Conservation (phyloP, 805 yeast genomes). For the Teunomyces stri region DNA sequence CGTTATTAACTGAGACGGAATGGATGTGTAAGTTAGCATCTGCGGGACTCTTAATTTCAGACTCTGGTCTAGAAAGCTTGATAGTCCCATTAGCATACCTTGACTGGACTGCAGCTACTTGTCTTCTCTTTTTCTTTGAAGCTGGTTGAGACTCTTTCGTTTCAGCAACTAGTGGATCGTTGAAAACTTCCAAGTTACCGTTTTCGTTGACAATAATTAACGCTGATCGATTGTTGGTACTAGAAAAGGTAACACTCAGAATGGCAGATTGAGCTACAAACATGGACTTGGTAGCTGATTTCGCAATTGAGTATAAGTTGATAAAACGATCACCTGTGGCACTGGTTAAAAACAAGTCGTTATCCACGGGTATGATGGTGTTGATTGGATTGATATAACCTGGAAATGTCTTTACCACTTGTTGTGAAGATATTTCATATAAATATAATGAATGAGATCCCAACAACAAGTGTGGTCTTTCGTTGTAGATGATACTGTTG, state of each 20-base stretch:
- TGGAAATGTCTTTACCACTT: constrained; percentile 55
- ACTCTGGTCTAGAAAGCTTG: constrained; percentile 46
- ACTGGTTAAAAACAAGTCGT: constrained; percentile 58
- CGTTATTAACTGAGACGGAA: constrained; percentile 29
- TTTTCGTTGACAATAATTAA: constrained; percentile 67
- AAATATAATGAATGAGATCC: constrained; percentile 69
- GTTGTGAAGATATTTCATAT: constrained; percentile 38
- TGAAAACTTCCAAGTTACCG: constrained; percentile 72
- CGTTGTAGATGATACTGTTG: constrained; percentile 25
- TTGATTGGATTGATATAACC: constrained; percentile 74
- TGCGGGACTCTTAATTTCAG: constrained; percentile 29
- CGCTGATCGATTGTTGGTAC: constrained; percentile 27
- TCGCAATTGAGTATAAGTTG: constrained; percentile 58
- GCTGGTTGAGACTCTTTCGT: constrained; percentile 14
- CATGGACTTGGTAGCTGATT: constrained; percentile 48
- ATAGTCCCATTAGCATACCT: constrained; percentile 48
- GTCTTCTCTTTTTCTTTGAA: constrained; percentile 44
- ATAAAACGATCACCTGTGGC: constrained; percentile 82
- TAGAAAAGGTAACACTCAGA: constrained; percentile 38
- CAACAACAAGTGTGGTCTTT: constrained; percentile 47
- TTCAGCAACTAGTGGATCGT: constrained; percentile 45
- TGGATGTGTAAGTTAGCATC: constrained; percentile 29
- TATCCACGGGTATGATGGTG: constrained; percentile 41
- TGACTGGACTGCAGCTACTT: constrained; percentile 42
- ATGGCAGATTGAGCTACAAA: constrained; percentile 72